Evolutionary conservation across 1,284 basidiomycete species (phyloP).

Genomic region (Ustilago nuda): DNA sequence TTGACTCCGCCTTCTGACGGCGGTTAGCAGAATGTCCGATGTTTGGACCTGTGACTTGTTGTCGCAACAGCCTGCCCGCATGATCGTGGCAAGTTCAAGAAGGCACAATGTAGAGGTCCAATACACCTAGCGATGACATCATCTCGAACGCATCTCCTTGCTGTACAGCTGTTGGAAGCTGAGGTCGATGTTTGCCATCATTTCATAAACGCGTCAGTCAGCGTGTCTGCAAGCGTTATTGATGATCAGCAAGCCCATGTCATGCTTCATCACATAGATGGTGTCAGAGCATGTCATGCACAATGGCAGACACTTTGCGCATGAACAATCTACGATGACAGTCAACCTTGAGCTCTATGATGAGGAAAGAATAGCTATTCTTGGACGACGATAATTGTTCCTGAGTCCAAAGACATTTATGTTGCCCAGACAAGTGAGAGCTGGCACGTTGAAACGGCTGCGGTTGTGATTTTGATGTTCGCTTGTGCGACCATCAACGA

Average conservation of each 20-base stretch:
- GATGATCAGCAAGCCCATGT: background rate
- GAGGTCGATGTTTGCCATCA: background rate
- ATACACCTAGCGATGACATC: background rate
- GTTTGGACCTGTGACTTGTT: background rate
- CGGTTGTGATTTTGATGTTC: background rate
- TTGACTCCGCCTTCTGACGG: background rate
- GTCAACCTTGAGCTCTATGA: background rate
- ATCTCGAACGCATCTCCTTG: too few relatives aligned
- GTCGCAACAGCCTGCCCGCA: background rate
- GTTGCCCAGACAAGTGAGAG: background rate
- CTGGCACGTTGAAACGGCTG: background rate
- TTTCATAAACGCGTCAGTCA: background rate
- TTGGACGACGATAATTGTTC: background rate
- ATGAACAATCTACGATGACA: background rate
- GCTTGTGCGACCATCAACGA: too few relatives aligned
- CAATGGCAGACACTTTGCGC: background rate
- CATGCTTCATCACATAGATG: background rate
- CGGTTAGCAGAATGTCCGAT: background rate
- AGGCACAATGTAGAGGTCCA: background rate
- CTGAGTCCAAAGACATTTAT: background rate
- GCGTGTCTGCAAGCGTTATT: background rate
- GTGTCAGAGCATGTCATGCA: background rate
- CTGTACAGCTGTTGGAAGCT: background rate
- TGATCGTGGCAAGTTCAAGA: background rate
- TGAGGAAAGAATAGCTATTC: background rate